Base-by-base conservation (phyloP, 495 filamentous ascomycete species). In the Penicillium waksmanii region DNA sequence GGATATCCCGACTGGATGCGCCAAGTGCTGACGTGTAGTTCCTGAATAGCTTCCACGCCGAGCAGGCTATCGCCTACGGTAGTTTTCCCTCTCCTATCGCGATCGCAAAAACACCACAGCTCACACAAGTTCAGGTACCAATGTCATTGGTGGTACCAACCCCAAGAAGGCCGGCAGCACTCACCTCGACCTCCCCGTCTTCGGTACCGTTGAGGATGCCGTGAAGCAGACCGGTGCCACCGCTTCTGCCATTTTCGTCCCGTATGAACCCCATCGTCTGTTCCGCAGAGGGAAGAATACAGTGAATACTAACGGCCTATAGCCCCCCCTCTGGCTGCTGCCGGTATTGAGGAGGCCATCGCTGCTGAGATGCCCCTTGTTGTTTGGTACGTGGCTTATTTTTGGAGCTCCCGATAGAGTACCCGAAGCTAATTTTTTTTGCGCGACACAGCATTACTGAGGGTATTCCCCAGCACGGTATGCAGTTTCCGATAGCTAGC, bases 11-110 rank as follows among this genome's bases (percentile, higher is more conserved):
- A 53, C 44, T 57, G 5, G 7, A 59, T 43, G 71, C 61, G 56
- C 55, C 15, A 23, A 54, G 60, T 56, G 58, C 81, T 87, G 72
- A 87, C 73, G 52, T 66, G 51, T 57, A 51, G n/a, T 59, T 75
- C 66, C 65, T 36, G 46, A 33, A 58, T 65, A 98, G 93, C 58
- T 99, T 99, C 83, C 95, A 98, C 73, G 96, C 95, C 59, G 84
- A 93, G 75, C 93, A 97, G 83, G 95, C 95, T 50, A 99, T 99
- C 73, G 95, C 93, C 70, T 97, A 97, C 74, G 94, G 94, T 96
- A 90, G 21, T 58, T 44, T 62, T 17, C 8, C 42, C 15, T n/a
- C 51, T 60, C 52, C 42, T 53, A 38, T 52, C 53, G 55, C 62
- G 53, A 64, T 61, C 57, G 44, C 59, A 38, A 62, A 54, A 40